phyloP scores from a whole-genome alignment of 169 alveolate species.

The Eimeria sp. region DNA sequence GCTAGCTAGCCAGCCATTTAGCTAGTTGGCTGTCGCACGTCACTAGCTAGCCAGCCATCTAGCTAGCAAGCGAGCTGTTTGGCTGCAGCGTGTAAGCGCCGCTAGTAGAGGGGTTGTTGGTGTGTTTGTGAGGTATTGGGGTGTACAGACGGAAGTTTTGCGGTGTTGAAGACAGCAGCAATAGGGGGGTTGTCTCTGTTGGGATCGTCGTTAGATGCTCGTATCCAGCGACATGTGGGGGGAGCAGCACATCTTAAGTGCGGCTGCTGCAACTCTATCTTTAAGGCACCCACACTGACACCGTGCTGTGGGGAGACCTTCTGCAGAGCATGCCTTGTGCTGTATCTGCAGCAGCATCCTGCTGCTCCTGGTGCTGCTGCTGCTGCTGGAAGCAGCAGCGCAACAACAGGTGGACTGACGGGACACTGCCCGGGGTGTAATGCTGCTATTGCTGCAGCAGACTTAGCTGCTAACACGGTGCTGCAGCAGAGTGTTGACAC shows the following conservation, averaged over 20 bases:
- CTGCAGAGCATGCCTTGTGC: constrained; percentile 69
- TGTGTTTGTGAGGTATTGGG: neutral
- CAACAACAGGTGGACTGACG: neutral
- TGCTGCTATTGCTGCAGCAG: neutral
- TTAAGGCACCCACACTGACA: constrained; percentile 54
- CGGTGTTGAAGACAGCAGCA: constrained; percentile 66
- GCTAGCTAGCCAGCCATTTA: no score
- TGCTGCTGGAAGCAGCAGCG: constrained; percentile 65
- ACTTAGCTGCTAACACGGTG: constrained; percentile 40
- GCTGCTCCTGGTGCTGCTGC: neutral
- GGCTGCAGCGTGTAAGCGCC: no score
- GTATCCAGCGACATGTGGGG: constrained; percentile 77
- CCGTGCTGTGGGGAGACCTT: constrained; percentile 82
- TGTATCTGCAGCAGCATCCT: constrained; percentile 64
- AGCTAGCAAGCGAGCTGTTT: no score
- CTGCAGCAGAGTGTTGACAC: constrained; percentile 79
- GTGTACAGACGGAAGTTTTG: constrained; percentile 75
- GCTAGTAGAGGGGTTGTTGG: neutral
- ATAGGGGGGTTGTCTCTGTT: constrained; percentile 25
- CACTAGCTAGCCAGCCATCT: no score
- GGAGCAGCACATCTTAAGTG: constrained; percentile 74
- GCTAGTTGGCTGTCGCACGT: no score
- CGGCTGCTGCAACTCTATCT: constrained; percentile 47
- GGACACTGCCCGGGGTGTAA: constrained; percentile 77
- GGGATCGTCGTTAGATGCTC: constrained; percentile 59